Base-by-base conservation (phyloP, 192 early-diverging fungal genomes). In the Paraglomus brasilianum region DNA sequence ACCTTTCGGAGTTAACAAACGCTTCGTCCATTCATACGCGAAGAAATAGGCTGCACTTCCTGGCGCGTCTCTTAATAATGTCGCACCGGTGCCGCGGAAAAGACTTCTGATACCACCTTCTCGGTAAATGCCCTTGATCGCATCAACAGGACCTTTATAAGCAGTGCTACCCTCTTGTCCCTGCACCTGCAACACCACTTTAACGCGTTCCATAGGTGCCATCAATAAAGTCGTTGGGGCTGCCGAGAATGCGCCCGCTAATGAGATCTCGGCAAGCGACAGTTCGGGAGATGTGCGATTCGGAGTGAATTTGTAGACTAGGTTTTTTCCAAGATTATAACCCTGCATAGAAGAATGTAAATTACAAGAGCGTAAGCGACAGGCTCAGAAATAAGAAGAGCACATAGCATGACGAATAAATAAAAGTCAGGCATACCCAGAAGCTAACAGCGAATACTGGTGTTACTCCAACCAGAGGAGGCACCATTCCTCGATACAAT, bases 11-110 rank as follows among this genome's bases (percentile, higher is more conserved):
- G 86, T 90, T 56, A 93, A 80, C 9, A 69, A 21, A 62, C 81
- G 79, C 78, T 93, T 93, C 77, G 95, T 80, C 40, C 92, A 61
- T 78, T 99, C 97, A 77, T 97, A 99, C 15, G 91, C 93, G 69
- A 92, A 92, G 85, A 95, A 97, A 83, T 93, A 97, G 10, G 92
- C 94, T 48, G 95, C 94, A 48, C 92, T 93, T 61, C 95, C 97
- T 17, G 95, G 95, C 53, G 86, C 87, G 77, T 99, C 95, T 64
- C 97, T 88, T 57, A 94, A 78, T 49, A 99, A 84, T 9, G 97
- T 99, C 17, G 95, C 97, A 69, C 91, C 87, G 14, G 93, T 94
- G 52, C 97, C 97, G 72, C 93, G 84, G 88, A 93, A 99, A 79
- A 99, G 84, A 56, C 87, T 86, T 43, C 80, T 66, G 42, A 99